Conservation (phyloP, 441 rosid species). For the Biscutella auriculata region DNA sequence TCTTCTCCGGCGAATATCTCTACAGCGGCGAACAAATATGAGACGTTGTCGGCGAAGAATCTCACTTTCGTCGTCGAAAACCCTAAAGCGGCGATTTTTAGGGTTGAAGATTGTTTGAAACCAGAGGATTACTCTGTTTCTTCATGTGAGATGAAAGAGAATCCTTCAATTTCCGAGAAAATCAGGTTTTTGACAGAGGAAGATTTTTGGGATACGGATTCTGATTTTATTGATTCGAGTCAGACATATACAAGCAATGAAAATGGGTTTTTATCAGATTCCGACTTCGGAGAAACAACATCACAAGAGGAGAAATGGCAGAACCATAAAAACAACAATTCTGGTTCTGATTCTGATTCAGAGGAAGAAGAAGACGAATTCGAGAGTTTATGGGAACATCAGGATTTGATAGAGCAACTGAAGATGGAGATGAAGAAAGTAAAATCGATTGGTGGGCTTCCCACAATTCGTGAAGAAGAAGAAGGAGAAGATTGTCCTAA, state of each 20-base stretch:
- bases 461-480: constrained; percentile 42
- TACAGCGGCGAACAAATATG: constrained; percentile 2
- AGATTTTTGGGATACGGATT: constrained; percentile 32
- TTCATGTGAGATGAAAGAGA: neutral
- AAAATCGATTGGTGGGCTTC: constrained; percentile 70
- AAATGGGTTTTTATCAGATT: constrained; percentile 45
- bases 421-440: constrained; percentile 79
- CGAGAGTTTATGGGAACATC: constrained; percentile 83
- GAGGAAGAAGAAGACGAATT: constrained; percentile 34
- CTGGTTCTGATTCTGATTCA: constrained; percentile 4
- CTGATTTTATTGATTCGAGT: constrained; percentile 48
- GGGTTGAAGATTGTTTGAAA: constrained; percentile 20
- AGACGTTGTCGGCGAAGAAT: neutral
- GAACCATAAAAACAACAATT: constrained; percentile 12
- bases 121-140: constrained; percentile 20
- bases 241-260: constrained; percentile 34
- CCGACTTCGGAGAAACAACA: constrained; percentile 30
- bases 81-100: constrained; percentile 15
- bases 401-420: constrained; percentile 79
- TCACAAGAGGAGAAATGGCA: constrained; percentile 9
- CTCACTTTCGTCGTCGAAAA: neutral
- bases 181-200: constrained; percentile 29
- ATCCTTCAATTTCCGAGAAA: too few species aligned
- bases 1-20: neutral
- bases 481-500: constrained; percentile 69